Conservation (phyloP, 2,329 filamentous ascomycete genomes). For the Fusarium humuli region DNA sequence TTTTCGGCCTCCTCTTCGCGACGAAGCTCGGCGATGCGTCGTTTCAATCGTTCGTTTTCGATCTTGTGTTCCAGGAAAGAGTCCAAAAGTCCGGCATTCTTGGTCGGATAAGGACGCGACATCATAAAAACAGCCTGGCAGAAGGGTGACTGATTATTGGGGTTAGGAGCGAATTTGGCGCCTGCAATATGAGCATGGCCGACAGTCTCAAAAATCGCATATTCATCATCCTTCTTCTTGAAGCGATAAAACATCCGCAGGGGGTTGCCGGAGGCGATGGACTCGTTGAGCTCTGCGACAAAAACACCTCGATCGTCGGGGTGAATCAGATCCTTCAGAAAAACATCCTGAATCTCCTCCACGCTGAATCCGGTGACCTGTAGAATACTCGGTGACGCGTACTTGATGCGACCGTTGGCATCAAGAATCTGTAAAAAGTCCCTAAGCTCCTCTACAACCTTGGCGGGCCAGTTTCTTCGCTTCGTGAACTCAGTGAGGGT, state of each 20-base stretch:
- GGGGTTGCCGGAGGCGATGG: slow-evolving; percentile 82
- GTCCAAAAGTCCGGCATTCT: slow-evolving; percentile 85
- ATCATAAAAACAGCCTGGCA: slow-evolving; percentile 96
- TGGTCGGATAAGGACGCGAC: slow-evolving; percentile 88
- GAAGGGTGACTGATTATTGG: slow-evolving; percentile 73
- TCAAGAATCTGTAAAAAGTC: slow-evolving; percentile 91
- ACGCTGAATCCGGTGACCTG: slow-evolving; percentile 79
- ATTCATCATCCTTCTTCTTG: slow-evolving; percentile 77
- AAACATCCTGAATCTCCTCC: slow-evolving; percentile 77
- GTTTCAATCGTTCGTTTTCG: slow-evolving; percentile 88
- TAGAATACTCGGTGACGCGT: slow-evolving; percentile 84
- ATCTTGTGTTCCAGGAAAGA: slow-evolving; percentile 97
- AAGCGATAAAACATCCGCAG: slow-evolving; percentile 90
- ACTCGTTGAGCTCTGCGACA: slow-evolving; percentile 88
- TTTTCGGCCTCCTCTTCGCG: slow-evolving; percentile 86
- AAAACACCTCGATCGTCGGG: slow-evolving; percentile 86
- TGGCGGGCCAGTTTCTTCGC: slow-evolving; percentile 83
- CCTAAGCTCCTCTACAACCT: slow-evolving; percentile 88
- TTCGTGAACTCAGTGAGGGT: slow-evolving; percentile 70
- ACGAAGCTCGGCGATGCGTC: slow-evolving; percentile 86
- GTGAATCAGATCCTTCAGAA: slow-evolving; percentile 86
- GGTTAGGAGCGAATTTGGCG: slow-evolving; percentile 71
- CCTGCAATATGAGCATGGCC: slow-evolving; percentile 89
- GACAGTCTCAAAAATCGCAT: slow-evolving; percentile 88
- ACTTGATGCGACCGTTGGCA: slow-evolving; percentile 83